Conservation (phyloP, 2,329 filamentous ascomycete genomes). For the Gaeumannomyces sp. region DNA sequence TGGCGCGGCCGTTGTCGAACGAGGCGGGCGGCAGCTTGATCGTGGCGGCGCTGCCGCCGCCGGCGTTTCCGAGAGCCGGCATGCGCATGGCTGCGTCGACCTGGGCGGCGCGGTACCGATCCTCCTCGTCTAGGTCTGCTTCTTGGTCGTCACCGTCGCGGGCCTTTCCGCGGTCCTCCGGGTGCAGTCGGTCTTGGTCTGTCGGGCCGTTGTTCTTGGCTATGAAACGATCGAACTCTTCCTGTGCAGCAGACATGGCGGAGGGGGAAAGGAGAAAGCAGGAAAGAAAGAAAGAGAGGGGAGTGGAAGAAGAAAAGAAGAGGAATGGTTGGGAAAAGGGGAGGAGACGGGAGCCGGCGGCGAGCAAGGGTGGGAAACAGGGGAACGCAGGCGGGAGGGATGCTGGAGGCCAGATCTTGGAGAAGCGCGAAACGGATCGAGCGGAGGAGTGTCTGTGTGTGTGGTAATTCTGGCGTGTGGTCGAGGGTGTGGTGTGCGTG, state of each 20-base stretch:
- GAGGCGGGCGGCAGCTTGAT: constrained; percentile 56
- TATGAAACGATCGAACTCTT: constrained; percentile 60
- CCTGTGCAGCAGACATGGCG: constrained; percentile 55
- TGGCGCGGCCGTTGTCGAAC: constrained; percentile 64
- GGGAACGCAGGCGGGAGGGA: background rate
- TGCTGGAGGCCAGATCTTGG: background rate
- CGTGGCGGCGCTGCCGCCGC: constrained; percentile 32
- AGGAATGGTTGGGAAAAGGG: background rate
- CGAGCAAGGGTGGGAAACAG: background rate
- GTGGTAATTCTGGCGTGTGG: background rate
- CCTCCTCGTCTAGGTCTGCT: constrained; percentile 49
- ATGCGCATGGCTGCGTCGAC: constrained; percentile 62
- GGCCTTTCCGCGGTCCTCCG: constrained; percentile 49
- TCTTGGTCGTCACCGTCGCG: constrained; percentile 33
- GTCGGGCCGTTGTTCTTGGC: constrained; percentile 42
- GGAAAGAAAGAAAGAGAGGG: background rate
- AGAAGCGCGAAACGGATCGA: background rate
- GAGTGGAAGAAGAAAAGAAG: background rate
- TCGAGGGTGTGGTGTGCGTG: background rate
- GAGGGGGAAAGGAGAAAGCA: constrained; percentile 13
- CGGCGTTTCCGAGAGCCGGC: constrained; percentile 45
- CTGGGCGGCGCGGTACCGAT: constrained; percentile 43
- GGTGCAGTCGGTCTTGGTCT: constrained; percentile 40
- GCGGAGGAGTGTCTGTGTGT: background rate
- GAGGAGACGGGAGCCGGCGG: background rate